Percentiles rank a stretch among this genome's conserved stretches.
phyloP scores from a whole-genome alignment of 2,329 filamentous ascomycete species.

The Rhytidhysteron rufulum region DNA sequence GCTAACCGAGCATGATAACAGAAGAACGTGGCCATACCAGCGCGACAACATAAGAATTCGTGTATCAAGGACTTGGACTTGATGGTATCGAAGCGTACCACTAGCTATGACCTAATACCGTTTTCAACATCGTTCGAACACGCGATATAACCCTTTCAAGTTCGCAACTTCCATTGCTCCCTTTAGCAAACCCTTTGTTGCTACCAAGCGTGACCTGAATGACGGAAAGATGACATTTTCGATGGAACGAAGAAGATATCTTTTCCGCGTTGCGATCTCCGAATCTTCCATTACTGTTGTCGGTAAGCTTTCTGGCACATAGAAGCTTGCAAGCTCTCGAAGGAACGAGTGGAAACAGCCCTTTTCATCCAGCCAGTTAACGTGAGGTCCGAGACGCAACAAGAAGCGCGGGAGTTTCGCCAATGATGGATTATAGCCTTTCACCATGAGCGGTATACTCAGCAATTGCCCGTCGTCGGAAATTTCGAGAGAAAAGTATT shows the following conservation, averaged over 20 bases:
- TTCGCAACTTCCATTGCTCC: slow-evolving; percentile 85
- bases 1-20: too few relatives aligned
- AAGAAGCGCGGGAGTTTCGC: slow-evolving; percentile 87
- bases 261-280: slow-evolving; percentile 51
- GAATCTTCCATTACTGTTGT: slow-evolving; percentile 29
- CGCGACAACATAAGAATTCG: too few relatives aligned
- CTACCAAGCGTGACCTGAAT: slow-evolving; percentile 76
- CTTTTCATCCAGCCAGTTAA: slow-evolving; percentile 83
- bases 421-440: slow-evolving; percentile 81
- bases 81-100: too few relatives aligned
- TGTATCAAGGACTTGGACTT: too few relatives aligned
- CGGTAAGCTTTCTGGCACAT: slow-evolving; percentile 82
- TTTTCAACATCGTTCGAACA: slow-evolving; percentile 90
- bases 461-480: slow-evolving; percentile 72
- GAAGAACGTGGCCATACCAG: too few relatives aligned
- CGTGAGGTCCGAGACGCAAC: slow-evolving; percentile 79
- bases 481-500: slow-evolving; percentile 89
- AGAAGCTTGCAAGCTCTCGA: slow-evolving; percentile 83
- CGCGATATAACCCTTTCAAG: slow-evolving; percentile 85
- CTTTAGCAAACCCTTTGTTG: slow-evolving; percentile 71
- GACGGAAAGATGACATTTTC: slow-evolving; percentile 90
- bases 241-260: slow-evolving; percentile 68
- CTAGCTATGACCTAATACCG: too few relatives aligned
- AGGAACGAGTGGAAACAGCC: slow-evolving; percentile 81
- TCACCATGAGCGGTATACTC: slow-evolving; percentile 78